Evolutionary conservation across 116 monocot species (phyloP), one percentile per base, ranked within the genome.

Genomic region (Papilionanthe hybrid): DNA sequence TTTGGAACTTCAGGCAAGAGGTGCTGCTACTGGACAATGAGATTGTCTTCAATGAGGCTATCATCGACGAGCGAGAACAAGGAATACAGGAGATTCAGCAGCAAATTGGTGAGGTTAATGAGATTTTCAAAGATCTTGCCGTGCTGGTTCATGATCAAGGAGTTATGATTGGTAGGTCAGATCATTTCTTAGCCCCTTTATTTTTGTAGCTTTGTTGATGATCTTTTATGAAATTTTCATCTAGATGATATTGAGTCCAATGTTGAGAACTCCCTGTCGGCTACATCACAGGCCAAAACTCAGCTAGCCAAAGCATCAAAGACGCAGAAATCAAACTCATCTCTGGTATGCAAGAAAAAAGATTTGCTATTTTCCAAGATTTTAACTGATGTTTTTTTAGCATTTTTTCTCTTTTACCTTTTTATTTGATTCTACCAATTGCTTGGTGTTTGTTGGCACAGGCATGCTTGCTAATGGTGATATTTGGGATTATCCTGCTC

Each of bases 41-140:
- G 67, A 86, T 93, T 56, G 80, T 93, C n/a, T 93, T 91, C 75
- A 92, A 96, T 55, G 93, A 96, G 83, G 93, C 93, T 30, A 89
- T 96, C 72, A 96, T 96, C 67, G 96, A 93, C 80, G 96, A 96
- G 83, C 89, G 96, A 85, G 96, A 93, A 19, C 93, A 93, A 66
- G 93, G 92, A 22, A 96, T 96, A 74, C 90, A 90, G 56, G 96
- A 96, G 66, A 93, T 96, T 75, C 93, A 32, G 3, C 32, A 32
- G 32, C 32, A 32, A 32, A 32, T 32, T 3, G 32, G 32, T 32
- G 32, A 32, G 82, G 96, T 96, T 41, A 93, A 91, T 65, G 93
- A 92, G 78, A 96, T 96, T 20, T 93, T 96, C 65, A 93, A 92
- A 80, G 93, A 96, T 68, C 96, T 96, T 80, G 96, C 93, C 63